phyloP scores from a whole-genome alignment of 345 rosid genomes.

The Populus nigra region DNA sequence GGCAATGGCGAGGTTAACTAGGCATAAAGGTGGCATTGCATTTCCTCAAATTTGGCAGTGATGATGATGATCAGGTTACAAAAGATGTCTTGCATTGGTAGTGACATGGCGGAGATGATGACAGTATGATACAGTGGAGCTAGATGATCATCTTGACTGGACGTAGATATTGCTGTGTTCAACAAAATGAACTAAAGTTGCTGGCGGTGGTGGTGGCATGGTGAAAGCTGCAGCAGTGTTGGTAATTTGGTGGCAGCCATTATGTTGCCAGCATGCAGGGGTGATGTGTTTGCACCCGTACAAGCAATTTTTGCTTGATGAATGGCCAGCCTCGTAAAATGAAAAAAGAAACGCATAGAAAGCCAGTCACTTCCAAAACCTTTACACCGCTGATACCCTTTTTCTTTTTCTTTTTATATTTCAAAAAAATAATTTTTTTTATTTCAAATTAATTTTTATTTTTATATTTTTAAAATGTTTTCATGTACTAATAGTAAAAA shows the following conservation, averaged over 20 bases:
- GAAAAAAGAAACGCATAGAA: not conserved
- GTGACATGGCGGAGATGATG: not conserved
- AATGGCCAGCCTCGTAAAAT: not conserved
- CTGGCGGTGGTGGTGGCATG: not conserved
- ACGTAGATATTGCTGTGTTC: not conserved
- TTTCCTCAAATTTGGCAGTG: not conserved
- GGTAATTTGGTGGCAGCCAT: too few species aligned
- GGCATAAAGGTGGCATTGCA: not conserved
- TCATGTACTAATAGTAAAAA: fast-evolving
- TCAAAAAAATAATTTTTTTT: too few species aligned
- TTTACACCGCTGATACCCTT: too few species aligned
- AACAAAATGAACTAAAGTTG: not conserved
- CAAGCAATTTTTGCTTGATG: too few species aligned
- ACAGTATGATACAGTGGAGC: not conserved
- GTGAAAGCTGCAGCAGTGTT: not conserved
- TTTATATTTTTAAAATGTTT: too few species aligned
- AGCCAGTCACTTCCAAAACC: not conserved
- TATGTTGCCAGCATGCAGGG: too few species aligned
- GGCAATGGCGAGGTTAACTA: not conserved
- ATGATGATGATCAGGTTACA: not conserved
- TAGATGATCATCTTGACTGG: not conserved
- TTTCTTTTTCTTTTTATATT: too few species aligned
- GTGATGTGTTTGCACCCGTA: too few species aligned
- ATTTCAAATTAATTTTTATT: too few species aligned
- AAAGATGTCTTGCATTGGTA: not conserved